Evolutionary conservation across 257 asterid species (phyloP), one percentile per base, ranked within the genome.

Genomic region (Penstemon barbatus): DNA sequence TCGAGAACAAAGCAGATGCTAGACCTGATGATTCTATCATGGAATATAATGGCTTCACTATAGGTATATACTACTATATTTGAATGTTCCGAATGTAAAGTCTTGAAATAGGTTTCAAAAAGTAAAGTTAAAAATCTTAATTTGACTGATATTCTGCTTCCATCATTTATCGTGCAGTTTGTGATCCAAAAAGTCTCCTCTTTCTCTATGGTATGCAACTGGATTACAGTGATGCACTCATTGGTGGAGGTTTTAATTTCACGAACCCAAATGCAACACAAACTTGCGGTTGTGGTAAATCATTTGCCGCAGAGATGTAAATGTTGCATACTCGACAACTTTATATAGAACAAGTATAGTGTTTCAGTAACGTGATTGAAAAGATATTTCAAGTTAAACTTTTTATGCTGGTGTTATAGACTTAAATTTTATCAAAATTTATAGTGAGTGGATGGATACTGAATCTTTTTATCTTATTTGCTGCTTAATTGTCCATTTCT

Each of bases 241-340:
- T 89, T n/a, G 97, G 97, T 2, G 97, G 97, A 55, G 97, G 96
- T 33, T 91, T 89, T 76, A 85, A 90, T 76, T 91, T 91, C 89
- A 87, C 81, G 81, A 91, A 91, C 65, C 97, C 97, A 44, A 91
- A 91, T 59, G 97, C 97, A 42, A 89, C 95, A 13, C 96, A 89
- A 71, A 91, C 96, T 4, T 91, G 98, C 54, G 96, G 98, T 25
- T 91, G 97, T 74, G 97, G 97, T 36, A 91, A 91, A 82, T 91
- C 98, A 45, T 91, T 91, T 74, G 78, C 87, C 59, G 92, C 96
- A 1, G 91, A 84, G 77, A 85, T 89, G 94, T 87, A 80, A 85
- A 59, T 38, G 61, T 62, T 76, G 66, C 45, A 52, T 50, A 43
- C 3, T 12, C 50, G 40, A 52, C 36, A 49, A 25, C 4, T 44